Evolutionary conservation across 208 protist species (phyloP).

Genomic region (Trichomonas tenax): DNA sequence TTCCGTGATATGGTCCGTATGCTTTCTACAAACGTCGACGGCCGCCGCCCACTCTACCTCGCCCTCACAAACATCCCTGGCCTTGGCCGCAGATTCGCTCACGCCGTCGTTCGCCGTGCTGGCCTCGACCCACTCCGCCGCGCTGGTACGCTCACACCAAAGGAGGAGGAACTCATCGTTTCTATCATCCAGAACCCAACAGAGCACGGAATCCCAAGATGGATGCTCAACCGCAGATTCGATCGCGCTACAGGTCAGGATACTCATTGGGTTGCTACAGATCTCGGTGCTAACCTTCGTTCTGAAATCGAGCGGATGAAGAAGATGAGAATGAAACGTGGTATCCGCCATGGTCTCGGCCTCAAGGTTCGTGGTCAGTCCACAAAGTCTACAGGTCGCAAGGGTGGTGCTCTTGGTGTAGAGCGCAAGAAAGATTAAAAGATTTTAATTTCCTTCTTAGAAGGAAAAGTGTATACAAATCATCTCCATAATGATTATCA

Average conservation of each 20-base stretch:
- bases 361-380: too few species aligned
- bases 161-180: neutral
- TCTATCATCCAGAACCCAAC: slow-evolving; percentile 14
- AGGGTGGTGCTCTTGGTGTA: neutral
- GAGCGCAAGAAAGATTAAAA: slow-evolving; percentile 11
- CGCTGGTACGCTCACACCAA: neutral
- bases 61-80: neutral
- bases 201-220: too few species aligned
- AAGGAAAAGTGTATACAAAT: too few species aligned
- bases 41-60: neutral
- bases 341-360: too few species aligned
- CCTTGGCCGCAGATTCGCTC: slow-evolving; percentile 10
- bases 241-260: too few species aligned
- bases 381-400: neutral
- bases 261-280: too few species aligned
- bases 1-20: slow-evolving; percentile 24
- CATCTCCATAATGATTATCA: too few species aligned
- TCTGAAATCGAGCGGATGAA: too few species aligned
- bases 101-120: neutral
- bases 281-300: too few species aligned
- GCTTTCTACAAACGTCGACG: slow-evolving; percentile 19
- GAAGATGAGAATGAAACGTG: too few species aligned
- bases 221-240: too few species aligned
- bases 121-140: neutral
- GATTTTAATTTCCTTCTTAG: too few species aligned